phyloP scores from a whole-genome alignment of 192 early-diverging fungal species.

The Backusella westeae region DNA sequence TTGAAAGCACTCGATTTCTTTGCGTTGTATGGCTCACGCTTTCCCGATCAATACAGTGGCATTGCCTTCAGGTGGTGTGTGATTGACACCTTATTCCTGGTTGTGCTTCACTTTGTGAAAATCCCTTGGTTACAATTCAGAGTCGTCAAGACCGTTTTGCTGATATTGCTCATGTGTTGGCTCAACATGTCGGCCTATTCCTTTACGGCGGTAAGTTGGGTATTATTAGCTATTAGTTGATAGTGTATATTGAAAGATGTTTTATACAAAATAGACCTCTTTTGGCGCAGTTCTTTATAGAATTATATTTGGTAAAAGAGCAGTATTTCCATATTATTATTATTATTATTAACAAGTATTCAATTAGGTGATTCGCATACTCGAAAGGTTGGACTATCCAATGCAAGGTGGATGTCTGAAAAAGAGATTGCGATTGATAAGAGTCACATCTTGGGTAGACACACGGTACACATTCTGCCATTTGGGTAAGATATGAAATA shows the following conservation, averaged over 20 bases:
- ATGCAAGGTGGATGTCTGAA: constrained; percentile 25
- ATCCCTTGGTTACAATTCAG: constrained; percentile 53
- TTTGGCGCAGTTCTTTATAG: neutral
- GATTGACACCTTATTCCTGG: constrained; percentile 36
- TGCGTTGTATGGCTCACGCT: constrained; percentile 18
- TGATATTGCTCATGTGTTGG: neutral
- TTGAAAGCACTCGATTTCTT: constrained; percentile 35
- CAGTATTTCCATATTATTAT: neutral
- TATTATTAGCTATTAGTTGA: neutral
- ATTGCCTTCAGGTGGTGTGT: constrained; percentile 40
- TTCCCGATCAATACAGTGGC: constrained; percentile 38
- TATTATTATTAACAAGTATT: neutral
- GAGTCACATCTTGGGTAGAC: constrained; percentile 41
- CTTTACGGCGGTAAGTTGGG: constrained; percentile 10
- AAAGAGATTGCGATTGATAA: constrained; percentile 34
- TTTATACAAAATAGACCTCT: neutral
- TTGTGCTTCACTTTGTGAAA: constrained; percentile 35
- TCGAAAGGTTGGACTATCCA: constrained; percentile 28
- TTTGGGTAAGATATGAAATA: constrained; percentile 27
- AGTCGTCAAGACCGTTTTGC: constrained; percentile 18
- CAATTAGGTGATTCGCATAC: constrained; percentile 18
- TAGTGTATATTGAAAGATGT: neutral
- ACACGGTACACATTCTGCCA: constrained; percentile 44
- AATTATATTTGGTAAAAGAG: neutral
- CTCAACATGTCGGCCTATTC: constrained; percentile 24